phyloP scores from a whole-genome alignment of 345 rosid species.

The Ailanthus altissimus region DNA sequence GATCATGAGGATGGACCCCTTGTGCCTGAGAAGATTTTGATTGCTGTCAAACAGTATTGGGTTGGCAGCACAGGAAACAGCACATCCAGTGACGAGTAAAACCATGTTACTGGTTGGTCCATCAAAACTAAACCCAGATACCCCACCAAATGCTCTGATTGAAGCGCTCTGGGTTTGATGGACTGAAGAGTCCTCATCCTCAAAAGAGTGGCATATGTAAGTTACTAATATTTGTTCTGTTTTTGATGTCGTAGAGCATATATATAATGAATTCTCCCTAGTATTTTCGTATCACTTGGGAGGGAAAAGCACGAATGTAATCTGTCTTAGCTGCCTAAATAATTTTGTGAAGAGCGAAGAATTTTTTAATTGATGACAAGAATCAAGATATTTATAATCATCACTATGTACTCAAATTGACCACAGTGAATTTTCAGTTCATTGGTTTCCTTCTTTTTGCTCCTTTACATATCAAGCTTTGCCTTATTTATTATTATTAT shows the following conservation, averaged over 20 bases:
- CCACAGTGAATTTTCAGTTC: conserved; percentile 2
- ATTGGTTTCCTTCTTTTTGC: not conserved
- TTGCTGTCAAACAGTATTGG: conserved; percentile 87
- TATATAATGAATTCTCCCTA: not conserved
- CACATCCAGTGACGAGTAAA: conserved; percentile 40
- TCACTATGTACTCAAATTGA: not conserved
- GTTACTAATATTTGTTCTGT: conserved; percentile 11
- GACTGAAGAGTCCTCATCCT: conserved; percentile 26
- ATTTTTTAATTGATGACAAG: conserved; percentile 3
- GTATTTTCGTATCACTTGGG: conserved; percentile 16
- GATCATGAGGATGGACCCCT: conserved; percentile 99
- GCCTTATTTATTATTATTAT: no score
- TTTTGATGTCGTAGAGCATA: not conserved
- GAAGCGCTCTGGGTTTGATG: conserved; percentile 3
- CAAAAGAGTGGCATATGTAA: conserved; percentile 15
- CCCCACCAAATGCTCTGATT: conserved; percentile 1
- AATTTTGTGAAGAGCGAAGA: conserved; percentile 23
- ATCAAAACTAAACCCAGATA: conserved; percentile 1
- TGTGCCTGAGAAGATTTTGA: conserved; percentile 76
- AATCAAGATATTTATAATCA: conserved; percentile 1
- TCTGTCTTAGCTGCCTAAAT: conserved; percentile 25
- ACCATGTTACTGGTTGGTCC: not conserved
- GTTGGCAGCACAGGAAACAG: conserved; percentile 64
- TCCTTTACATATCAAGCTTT: not conserved
- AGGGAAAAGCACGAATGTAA: conserved; percentile 19